Evolutionary conservation across 2,329 filamentous ascomycete species (phyloP).

Genomic region (Didymella keratinophila): DNA sequence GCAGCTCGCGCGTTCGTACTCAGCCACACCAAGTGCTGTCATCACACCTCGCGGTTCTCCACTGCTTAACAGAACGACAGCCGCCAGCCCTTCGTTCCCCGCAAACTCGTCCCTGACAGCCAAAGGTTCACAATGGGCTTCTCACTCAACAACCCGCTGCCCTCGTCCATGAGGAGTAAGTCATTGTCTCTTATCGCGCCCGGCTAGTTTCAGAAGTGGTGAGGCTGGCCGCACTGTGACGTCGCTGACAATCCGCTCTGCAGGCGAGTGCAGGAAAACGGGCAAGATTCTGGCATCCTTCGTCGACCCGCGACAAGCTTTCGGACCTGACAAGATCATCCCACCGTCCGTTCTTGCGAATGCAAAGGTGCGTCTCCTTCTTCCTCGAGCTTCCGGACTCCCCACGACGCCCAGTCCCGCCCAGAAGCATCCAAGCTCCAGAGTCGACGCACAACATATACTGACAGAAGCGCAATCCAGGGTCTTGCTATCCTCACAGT

Average conservation of each 20-base stretch:
- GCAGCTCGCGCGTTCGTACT: slow-evolving; percentile 13
- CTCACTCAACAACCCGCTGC: slow-evolving; percentile 63
- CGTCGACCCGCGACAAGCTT: slow-evolving; percentile 89
- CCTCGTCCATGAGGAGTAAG: slow-evolving; percentile 62
- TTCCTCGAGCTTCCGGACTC: slow-evolving; percentile 13
- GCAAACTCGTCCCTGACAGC: slow-evolving; percentile 7
- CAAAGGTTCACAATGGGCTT: slow-evolving; percentile 50
- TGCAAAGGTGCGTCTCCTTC: slow-evolving; percentile 72
- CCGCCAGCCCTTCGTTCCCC: slow-evolving; percentile 3
- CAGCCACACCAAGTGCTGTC: slow-evolving; percentile 22
- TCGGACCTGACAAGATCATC: slow-evolving; percentile 97
- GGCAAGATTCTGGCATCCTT: slow-evolving; percentile 95
- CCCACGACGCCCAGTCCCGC: slow-evolving; percentile 17
- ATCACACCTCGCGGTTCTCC: slow-evolving; percentile 12
- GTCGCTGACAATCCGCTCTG: slow-evolving; percentile 45
- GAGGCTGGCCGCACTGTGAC: slow-evolving; percentile 28
- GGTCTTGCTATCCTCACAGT: slow-evolving; percentile 87
- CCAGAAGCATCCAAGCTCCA: slow-evolving; percentile 10
- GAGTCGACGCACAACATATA: not conserved
- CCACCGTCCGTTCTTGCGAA: slow-evolving; percentile 87
- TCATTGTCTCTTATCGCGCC: slow-evolving; percentile 24
- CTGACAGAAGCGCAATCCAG: slow-evolving; percentile 48
- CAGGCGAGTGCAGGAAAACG: slow-evolving; percentile 97
- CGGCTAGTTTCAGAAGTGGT: slow-evolving; percentile 7
- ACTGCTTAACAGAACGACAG: slow-evolving; percentile 6